These are phyloP conservation scores for Phanerodontia chrysosporium DNA, from an alignment of 768 basidiomycete species.

Conservation along the genomic window DNA sequence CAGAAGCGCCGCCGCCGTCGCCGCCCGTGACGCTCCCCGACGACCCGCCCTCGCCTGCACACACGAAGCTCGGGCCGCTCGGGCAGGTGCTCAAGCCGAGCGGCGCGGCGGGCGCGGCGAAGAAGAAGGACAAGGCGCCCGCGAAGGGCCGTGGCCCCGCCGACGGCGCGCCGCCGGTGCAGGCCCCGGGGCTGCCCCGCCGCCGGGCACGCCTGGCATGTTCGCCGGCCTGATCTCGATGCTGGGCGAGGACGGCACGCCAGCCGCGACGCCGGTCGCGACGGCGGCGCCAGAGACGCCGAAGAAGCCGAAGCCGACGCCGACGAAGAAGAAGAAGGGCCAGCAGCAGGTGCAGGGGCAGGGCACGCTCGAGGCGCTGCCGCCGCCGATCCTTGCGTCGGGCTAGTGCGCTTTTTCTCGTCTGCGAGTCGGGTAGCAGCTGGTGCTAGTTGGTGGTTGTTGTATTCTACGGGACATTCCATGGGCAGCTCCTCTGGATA, in stretches of 20 bases:
- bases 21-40: conserved; percentile 49
- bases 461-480: not conserved
- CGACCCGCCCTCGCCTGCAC: conserved; percentile 53
- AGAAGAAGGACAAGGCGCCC: conserved; percentile 58
- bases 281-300: conserved; percentile 11
- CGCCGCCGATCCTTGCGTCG: conserved; percentile 29
- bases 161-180: conserved; percentile 4
- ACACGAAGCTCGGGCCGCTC: conserved; percentile 73
- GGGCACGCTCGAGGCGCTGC: conserved; percentile 21
- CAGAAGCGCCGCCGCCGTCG: conserved; percentile 18
- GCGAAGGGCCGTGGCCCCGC: conserved; percentile 21
- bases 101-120: conserved; percentile 32
- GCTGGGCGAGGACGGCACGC: conserved; percentile 1
- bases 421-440: not conserved
- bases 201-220: not conserved
- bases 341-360: conserved; percentile 17
- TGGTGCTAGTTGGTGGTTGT: not conserved
- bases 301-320: conserved; percentile 22
- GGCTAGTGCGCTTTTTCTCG: conserved; percentile 9
- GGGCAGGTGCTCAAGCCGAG: conserved; percentile 66
- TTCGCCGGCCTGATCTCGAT: not conserved
- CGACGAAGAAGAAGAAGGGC: conserved; percentile 17
- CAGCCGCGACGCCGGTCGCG: conserved; percentile 5
- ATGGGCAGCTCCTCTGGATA: not conserved
- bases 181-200: not conserved